Conservation (phyloP, 345 rosid species). For the Pistacia integerrima region DNA sequence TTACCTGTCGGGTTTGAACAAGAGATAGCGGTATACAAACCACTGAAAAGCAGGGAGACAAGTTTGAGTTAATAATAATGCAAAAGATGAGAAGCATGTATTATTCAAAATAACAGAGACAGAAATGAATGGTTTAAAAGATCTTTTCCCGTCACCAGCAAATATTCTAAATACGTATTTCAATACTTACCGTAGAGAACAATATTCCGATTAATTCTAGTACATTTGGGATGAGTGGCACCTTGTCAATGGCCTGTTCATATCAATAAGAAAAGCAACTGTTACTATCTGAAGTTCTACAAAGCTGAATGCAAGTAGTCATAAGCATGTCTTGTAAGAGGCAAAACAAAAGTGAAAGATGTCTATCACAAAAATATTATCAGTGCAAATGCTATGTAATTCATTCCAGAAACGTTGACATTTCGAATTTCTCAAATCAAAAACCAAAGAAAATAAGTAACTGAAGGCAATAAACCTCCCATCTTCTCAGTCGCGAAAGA, state of each 20-base stretch:
- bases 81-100: background rate
- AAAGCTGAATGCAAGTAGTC: constrained; percentile 8
- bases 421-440: background rate
- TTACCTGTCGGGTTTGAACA: constrained; percentile 89
- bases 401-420: background rate
- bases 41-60: constrained; percentile 52
- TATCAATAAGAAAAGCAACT: background rate
- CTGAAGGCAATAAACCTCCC: background rate
- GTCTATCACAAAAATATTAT: background rate
- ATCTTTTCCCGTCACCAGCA: background rate
- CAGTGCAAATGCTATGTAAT: background rate
- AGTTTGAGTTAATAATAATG: constrained; percentile 20
- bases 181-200: constrained; percentile 62
- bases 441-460: background rate
- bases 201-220: constrained; percentile 81
- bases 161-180: background rate
- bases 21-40: constrained; percentile 87
- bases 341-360: background rate
- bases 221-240: constrained; percentile 66
- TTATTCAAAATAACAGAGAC: background rate
- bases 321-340: no score
- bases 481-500: constrained; percentile 1
- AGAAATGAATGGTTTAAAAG: background rate
- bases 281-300: constrained; percentile 11
- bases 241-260: constrained; percentile 71